phyloP scores from a whole-genome alignment of 495 filamentous ascomycete genomes.

The Oidiodendron maius region DNA sequence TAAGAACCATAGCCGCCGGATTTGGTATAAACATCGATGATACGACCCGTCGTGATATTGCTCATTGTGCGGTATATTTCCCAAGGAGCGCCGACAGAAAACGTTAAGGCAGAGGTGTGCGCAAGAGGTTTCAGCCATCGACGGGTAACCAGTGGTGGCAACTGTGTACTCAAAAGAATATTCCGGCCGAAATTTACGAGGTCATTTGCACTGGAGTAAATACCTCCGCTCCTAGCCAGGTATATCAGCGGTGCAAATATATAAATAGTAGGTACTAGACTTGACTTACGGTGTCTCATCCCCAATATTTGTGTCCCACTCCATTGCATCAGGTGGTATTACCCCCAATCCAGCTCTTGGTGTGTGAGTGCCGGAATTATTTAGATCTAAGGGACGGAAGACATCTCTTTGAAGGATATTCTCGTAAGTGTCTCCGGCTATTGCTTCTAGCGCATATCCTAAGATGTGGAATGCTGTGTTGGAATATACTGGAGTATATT shows the following conservation, averaged over 20 bases:
- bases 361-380: constrained; percentile 39
- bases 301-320: background rate
- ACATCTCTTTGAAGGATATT: constrained; percentile 37
- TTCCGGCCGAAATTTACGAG: constrained; percentile 45
- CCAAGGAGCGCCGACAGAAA: constrained; percentile 53
- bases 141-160: constrained; percentile 38
- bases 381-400: constrained; percentile 38
- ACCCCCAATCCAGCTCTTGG: constrained; percentile 23
- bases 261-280: constrained; percentile 1
- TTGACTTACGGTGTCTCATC: constrained; percentile 23
- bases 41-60: constrained; percentile 18
- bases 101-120: constrained; percentile 39
- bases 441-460: constrained; percentile 46
- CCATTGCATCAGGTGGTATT: constrained; percentile 21
- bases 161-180: constrained; percentile 44
- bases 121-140: constrained; percentile 52
- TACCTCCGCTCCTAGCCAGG: constrained; percentile 40
- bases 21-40: constrained; percentile 48
- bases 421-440: constrained; percentile 40
- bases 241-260: constrained; percentile 35
- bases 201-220: constrained; percentile 49
- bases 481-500: constrained; percentile 47
- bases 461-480: constrained; percentile 50
- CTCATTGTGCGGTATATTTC: constrained; percentile 42
- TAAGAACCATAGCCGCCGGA: constrained; percentile 43